Evolutionary conservation across 2,329 filamentous ascomycete species (phyloP).

Genomic region (Aspergillus fumigatus): DNA sequence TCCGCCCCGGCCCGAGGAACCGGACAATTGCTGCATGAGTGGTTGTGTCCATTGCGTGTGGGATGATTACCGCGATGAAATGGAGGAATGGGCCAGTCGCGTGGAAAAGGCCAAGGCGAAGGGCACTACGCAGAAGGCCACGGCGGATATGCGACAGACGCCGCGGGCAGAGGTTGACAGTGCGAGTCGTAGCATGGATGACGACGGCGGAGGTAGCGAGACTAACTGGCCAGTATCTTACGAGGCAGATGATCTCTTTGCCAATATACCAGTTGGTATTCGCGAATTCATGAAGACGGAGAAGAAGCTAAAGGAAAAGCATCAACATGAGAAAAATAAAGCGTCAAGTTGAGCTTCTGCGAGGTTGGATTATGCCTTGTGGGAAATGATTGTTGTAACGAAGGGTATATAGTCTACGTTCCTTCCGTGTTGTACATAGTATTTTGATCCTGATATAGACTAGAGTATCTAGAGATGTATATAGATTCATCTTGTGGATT

Average conservation of each 20-base stretch:
- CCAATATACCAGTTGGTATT: conserved; percentile 82
- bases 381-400: not conserved
- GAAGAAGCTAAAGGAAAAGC: conserved; percentile 78
- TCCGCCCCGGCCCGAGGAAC: conserved; percentile 79
- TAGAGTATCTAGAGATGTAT: not conserved
- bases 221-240: conserved; percentile 56
- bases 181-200: conserved; percentile 64
- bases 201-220: conserved; percentile 73
- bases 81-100: conserved; percentile 78
- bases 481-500: not conserved
- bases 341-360: conserved; percentile 7
- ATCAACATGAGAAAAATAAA: conserved; percentile 51
- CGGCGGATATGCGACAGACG: conserved; percentile 27
- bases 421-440: not conserved
- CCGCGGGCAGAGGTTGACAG: conserved; percentile 42
- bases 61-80: conserved; percentile 84
- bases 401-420: not conserved
- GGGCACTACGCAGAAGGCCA: conserved; percentile 19
- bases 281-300: conserved; percentile 96
- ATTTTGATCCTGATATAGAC: not conserved
- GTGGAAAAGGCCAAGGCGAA: conserved; percentile 56
- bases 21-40: conserved; percentile 99
- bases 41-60: conserved; percentile 97
- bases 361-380: not conserved
- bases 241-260: conserved; percentile 61